Conservation (phyloP, 2,329 filamentous ascomycete genomes). For the Periconia sp. region DNA sequence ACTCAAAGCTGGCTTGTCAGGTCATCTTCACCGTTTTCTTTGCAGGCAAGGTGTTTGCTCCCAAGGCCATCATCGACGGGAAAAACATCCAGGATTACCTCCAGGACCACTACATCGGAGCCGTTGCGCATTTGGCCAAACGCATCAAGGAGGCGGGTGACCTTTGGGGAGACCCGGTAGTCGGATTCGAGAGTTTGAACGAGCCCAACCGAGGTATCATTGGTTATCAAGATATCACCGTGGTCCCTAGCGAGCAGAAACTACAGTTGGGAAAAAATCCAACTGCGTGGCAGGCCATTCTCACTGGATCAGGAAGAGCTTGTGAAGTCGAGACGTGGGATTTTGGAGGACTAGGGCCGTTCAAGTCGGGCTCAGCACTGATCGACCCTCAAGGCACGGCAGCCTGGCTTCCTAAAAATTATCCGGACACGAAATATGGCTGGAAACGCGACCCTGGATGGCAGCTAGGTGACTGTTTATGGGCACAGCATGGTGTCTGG, state of each 20-base stretch:
- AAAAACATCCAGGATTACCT: constrained; percentile 96
- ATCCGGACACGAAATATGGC: constrained; percentile 85
- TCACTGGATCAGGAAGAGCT: constrained; percentile 87
- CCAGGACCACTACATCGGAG: constrained; percentile 79
- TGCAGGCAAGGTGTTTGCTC: constrained; percentile 85
- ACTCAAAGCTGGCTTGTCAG: constrained; percentile 80
- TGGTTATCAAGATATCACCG: constrained; percentile 77
- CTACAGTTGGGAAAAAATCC: constrained; percentile 91
- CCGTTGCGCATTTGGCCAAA: constrained; percentile 77
- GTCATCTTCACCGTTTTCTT: constrained; percentile 96
- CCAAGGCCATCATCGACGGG: constrained; percentile 92
- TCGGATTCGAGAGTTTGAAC: constrained; percentile 96
- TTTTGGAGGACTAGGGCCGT: constrained; percentile 89
- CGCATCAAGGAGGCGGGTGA: constrained; percentile 88
- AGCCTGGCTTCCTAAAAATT: constrained; percentile 80
- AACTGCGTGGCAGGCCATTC: constrained; percentile 89
- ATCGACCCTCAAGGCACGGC: constrained; percentile 85
- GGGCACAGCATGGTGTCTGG: constrained; percentile 97
- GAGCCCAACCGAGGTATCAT: constrained; percentile 90
- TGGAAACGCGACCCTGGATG: constrained; percentile 86
- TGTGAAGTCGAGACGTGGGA: constrained; percentile 92
- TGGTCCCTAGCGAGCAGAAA: constrained; percentile 83
- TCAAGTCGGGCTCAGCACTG: constrained; percentile 79
- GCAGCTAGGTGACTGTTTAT: constrained; percentile 92
- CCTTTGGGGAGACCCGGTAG: constrained; percentile 80